Conservation (phyloP, 768 basidiomycete species). For the Nevesoporus exiguus region DNA sequence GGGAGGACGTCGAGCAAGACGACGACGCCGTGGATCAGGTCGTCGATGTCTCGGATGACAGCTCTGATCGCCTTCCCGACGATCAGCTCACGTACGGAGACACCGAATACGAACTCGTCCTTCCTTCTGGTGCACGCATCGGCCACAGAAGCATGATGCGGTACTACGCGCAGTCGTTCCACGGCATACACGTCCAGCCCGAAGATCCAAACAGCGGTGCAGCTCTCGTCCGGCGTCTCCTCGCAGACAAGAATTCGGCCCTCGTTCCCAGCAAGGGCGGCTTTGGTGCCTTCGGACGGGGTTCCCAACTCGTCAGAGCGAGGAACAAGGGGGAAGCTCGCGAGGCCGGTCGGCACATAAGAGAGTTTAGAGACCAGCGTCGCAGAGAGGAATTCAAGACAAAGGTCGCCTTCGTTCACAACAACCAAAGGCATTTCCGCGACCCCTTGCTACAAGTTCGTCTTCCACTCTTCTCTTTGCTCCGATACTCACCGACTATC, state of each 20-base stretch:
- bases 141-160: conserved; percentile 85
- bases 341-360: conserved; percentile 83
- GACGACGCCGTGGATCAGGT: conserved; percentile 16
- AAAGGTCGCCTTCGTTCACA: conserved; percentile 72
- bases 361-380: conserved; percentile 79
- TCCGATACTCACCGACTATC: conserved; percentile 3
- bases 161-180: conserved; percentile 84
- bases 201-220: conserved; percentile 71
- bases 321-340: conserved; percentile 93
- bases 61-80: conserved; percentile 43
- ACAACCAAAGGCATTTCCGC: conserved; percentile 85
- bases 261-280: conserved; percentile 84
- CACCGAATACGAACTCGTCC: conserved; percentile 79
- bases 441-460: conserved; percentile 63
- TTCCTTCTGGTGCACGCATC: conserved; percentile 90
- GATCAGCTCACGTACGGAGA: conserved; percentile 73
- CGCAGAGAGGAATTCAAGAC: conserved; percentile 83
- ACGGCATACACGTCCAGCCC: conserved; percentile 39
- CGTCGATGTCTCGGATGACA: conserved; percentile 24
- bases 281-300: conserved; percentile 81
- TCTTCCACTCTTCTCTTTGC: not conserved
- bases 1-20: conserved; percentile 36
- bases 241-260: conserved; percentile 80
- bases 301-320: conserved; percentile 82
- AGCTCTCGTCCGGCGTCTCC: conserved; percentile 69